Evolutionary conservation across 1,139 yeast species (phyloP), one percentile per base, ranked within the genome.

Genomic region (Sugiyamaella sp.): DNA sequence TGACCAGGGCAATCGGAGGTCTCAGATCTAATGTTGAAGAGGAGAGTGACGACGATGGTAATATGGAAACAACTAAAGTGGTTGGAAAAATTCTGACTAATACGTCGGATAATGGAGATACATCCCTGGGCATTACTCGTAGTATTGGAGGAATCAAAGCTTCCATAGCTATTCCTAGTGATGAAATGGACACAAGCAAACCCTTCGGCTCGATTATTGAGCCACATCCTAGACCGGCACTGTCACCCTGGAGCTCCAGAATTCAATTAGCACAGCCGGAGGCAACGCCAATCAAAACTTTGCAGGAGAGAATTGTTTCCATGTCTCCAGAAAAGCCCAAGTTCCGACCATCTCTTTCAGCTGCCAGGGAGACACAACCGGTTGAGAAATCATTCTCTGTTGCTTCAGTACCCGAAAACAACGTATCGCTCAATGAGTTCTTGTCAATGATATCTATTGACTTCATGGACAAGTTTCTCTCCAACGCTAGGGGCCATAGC

Each of bases 401-500:
- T 6, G 25, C 40, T 14, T n/a, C 21, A 5, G 21, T 24, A 12
- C 17, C n/a, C 1, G 46, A 17, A 17, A 32, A 56, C 32, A 51
- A 57, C 22, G 59, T 69, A 6, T 56, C 67, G 2, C 57, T 70
- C 16, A 54, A 58, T 2, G 70, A 66, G 20, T 70, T 70, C 53
- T 54, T 70, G 48, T 55, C 60, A 16, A 60, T 63, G 63, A 65
- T 69, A 16, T 61, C 65, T 2, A 62, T 70, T 24, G 68, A 66
- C 27, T 70, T 70, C 49, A 61, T 70, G 65, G 72, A 69, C 29
- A 69, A 67, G 19, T 60, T 70, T 42, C 55, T 65, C 32, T 59
- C 68, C 39, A 63, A 62, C 32, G 61, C 67, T 19, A 60, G 68
- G 24, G 61, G 66, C 10, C 63, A 62, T 49, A 62, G 67, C 27